Evolutionary conservation across 2,329 filamentous ascomycete genomes (phyloP), one percentile per base, ranked within the genome.

Genomic region (Didymella keratinophila): DNA sequence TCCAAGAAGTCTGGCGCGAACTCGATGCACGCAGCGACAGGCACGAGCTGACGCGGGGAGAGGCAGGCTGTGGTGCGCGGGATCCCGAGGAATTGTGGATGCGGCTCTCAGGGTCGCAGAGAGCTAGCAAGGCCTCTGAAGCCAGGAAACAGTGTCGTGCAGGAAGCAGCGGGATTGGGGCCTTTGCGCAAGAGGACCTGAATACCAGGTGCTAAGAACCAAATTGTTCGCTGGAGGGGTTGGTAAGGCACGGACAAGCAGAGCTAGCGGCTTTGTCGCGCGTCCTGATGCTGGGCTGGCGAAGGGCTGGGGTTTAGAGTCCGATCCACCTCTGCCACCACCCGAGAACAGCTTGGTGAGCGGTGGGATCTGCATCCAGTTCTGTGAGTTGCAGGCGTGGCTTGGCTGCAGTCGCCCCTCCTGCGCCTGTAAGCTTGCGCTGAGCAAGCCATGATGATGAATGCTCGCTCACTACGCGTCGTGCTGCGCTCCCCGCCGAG

Each of bases 291-390:
- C 44, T 50, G 52, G 52, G 39, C 52, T 48, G 45, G 52, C 52
- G 59, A 60, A 53, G 69, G 49, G 68, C 66, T 70, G 71, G 70
- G 68, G 63, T 66, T 57, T 41, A 62, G 63, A 67, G 66, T 67
- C 63, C 65, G 69, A 72, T 71, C 66, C 66, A 68, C 66, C 65
- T 18, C 47, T 57, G 48, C 56, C 56, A 45, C 32, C 50, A 41
- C 65, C 61, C 64, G 55, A 63, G 56, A 55, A 60, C 49, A 58
- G 56, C 50, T 25, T 54, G 56, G 50, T 54, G 60, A 60, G 56
- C 32, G 50, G 46, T 58, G 57, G 53, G 59, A 61, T 63, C 56
- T 65, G 62, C 58, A 49, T 56, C 60, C 59, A 69, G 60, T 59
- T 64, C 60, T 53, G 46, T 61, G 25, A 57, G 50, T 45, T 39